Evolutionary conservation across 2,329 filamentous ascomycete genomes (phyloP).

Genomic region (Fusarium albosuccineum): DNA sequence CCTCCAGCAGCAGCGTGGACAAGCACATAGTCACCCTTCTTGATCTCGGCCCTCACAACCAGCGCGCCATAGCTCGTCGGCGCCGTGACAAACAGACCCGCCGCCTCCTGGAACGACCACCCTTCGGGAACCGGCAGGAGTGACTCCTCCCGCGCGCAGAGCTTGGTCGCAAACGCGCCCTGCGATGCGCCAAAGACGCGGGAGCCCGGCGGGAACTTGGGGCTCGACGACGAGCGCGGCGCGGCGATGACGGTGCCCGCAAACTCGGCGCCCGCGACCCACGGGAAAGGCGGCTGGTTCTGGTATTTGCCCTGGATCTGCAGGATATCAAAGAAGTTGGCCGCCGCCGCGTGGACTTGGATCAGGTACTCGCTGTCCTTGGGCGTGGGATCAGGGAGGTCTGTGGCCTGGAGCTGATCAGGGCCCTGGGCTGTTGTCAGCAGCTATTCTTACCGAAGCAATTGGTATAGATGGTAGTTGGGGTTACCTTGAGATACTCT

Average conservation of each 20-base stretch:
- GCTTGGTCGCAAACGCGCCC: conserved; percentile 85
- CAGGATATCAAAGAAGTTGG: conserved; percentile 97
- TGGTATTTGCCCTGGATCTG: conserved; percentile 98
- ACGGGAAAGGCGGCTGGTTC: conserved; percentile 88
- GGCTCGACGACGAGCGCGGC: conserved; percentile 63
- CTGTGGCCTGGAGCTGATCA: conserved; percentile 79
- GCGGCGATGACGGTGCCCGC: conserved; percentile 79
- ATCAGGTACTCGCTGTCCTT: conserved; percentile 84
- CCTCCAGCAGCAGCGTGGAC: conserved; percentile 94
- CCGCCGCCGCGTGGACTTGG: conserved; percentile 85
- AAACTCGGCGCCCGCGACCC: conserved; percentile 90
- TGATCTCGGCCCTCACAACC: conserved; percentile 81
- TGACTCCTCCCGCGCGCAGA: conserved; percentile 74
- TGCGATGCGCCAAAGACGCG: conserved; percentile 89
- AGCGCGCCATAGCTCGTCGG: conserved; percentile 90
- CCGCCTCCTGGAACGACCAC: conserved; percentile 88
- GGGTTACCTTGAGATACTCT: conserved; percentile 78
- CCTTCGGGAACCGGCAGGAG: conserved; percentile 81
- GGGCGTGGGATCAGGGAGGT: conserved; percentile 81
- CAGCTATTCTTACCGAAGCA: background rate
- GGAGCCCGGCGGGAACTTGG: conserved; percentile 81
- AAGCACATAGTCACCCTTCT: conserved; percentile 86
- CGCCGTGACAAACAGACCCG: conserved; percentile 91
- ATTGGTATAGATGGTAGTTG: background rate
- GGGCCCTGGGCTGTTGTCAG: conserved; percentile 69